Evolutionary conservation across 164 flowering plant species (phyloP).

Genomic region (Tetrastigma voinierianum): DNA sequence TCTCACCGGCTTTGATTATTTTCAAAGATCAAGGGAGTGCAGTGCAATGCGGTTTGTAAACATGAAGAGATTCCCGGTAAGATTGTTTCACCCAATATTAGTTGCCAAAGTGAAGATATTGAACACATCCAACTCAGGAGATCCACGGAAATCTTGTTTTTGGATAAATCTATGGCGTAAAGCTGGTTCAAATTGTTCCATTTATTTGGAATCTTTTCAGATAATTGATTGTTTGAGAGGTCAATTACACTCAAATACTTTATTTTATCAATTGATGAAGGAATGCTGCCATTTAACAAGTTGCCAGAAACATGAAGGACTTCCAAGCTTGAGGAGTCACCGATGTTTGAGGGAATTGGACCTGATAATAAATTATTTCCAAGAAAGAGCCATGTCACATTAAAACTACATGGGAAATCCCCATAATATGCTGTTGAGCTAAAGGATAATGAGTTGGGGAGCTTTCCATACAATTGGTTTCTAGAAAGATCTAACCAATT

Average conservation of each 20-base stretch:
- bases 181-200: slow-evolving; percentile 12
- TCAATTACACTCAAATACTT: background rate
- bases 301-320: slow-evolving; percentile 17
- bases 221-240: slow-evolving; percentile 21
- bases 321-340: background rate
- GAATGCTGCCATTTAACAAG: slow-evolving; percentile 26
- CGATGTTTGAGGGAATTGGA: slow-evolving; percentile 16
- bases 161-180: slow-evolving; percentile 9
- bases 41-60: slow-evolving; percentile 16
- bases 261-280: slow-evolving; percentile 8
- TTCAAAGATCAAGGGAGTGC: slow-evolving; percentile 20
- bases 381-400: background rate
- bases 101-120: background rate
- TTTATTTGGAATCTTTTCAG: slow-evolving; percentile 21
- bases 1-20: slow-evolving; percentile 16
- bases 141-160: slow-evolving; percentile 31
- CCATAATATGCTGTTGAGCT: background rate
- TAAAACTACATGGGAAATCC: slow-evolving; percentile 16
- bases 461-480: slow-evolving; percentile 17
- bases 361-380: slow-evolving; percentile 17
- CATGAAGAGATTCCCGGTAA: slow-evolving; percentile 21
- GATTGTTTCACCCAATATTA: slow-evolving; percentile 19
- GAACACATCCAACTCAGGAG: slow-evolving; percentile 24
- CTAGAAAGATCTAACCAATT: slow-evolving; percentile 8
- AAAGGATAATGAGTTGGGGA: too few species aligned